These are phyloP conservation scores for Tolypocladium ophioglossoides DNA, from an alignment of 2,329 filamentous ascomycete species.

Conservation along the genomic window DNA sequence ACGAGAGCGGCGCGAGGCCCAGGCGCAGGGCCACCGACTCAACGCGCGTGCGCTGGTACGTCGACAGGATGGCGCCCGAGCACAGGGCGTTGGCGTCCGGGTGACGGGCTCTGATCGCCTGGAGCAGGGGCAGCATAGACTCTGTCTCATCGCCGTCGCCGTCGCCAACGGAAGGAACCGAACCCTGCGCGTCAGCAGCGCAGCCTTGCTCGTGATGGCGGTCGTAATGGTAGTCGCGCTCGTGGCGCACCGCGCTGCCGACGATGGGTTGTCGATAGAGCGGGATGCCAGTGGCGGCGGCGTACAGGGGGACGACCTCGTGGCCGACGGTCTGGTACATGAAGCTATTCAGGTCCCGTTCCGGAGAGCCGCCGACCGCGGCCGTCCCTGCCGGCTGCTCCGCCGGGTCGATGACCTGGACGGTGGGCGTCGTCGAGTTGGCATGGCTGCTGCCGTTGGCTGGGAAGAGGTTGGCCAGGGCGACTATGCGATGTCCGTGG, in stretches of 20 bases:
- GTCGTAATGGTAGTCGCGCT: conserved; percentile 53
- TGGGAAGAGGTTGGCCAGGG: conserved; percentile 80
- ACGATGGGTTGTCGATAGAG: conserved; percentile 71
- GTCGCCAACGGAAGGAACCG: conserved; percentile 10
- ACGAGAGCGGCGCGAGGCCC: conserved; percentile 74
- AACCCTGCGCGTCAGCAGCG: conserved; percentile 7
- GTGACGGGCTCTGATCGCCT: conserved; percentile 52
- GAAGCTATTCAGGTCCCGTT: conserved; percentile 75
- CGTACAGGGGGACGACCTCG: conserved; percentile 75
- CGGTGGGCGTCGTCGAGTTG: neutral
- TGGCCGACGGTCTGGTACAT: conserved; percentile 99
- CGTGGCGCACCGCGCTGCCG: conserved; percentile 60
- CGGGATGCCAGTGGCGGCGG: conserved; percentile 65
- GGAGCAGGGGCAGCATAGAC: conserved; percentile 68
- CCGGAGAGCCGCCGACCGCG: conserved; percentile 4
- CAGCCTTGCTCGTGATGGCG: conserved; percentile 3
- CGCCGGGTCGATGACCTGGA: conserved; percentile 9
- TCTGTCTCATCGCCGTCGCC: conserved; percentile 69
- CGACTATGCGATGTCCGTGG: conserved; percentile 77
- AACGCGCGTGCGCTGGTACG: conserved; percentile 92
- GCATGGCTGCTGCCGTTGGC: neutral
- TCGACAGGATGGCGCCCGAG: conserved; percentile 86
- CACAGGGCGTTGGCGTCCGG: conserved; percentile 79
- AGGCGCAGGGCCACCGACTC: conserved; percentile 82
- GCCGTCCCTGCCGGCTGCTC: neutral